Base-by-base conservation (phyloP, 2,329 filamentous ascomycete genomes). In the Xylaria sp. region DNA sequence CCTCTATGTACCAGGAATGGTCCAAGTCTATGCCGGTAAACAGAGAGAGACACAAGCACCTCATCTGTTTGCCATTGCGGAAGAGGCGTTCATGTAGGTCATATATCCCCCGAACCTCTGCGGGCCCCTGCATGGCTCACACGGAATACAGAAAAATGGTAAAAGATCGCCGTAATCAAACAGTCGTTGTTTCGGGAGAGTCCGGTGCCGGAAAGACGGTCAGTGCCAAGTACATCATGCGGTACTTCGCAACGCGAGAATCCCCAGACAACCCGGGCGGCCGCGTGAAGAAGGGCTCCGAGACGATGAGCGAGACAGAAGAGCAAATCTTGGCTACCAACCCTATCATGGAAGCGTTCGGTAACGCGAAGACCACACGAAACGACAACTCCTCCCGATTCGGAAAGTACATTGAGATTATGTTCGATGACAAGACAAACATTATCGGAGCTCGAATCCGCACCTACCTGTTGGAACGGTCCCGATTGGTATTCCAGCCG, bases 181-280 rank as follows among this genome's bases (percentile, higher is more conserved):
- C 94, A 46, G 91, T 99, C 65, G 94, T 99, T 57, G 94, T 99
- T n/a, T 99, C 94, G 42, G 94, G 94, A 74, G 94, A 99, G 77
- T 99, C 94, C 57, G 94, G 94, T 83, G 94, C 94, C 65, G 94
- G 94, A 72, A 99, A 99, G 80, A 99, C 94, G 4, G 94, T 99
- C 74, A 97, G 93, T 76, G 94, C 94, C 69, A 99, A 99, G 79
- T 97, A 99, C 78, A 97, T 99, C 74, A 99, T 99, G 94, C 87
- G 94, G 71, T 99, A 99, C 79, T 99, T 99, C 76, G 94, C 94
- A 64, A 99, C 94, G 49, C 87, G 94, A 83, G 94, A 97, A 76
- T 89, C 92, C 6, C 92, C 94, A 58, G 91, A 95, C 70, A 90
- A 92, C 73, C 88, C 91, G 13, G 88, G 89, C 53, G 88, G 86